These are phyloP conservation scores for Pisolithus albus DNA, from an alignment of 768 basidiomycete genomes.

Conservation along the genomic window DNA sequence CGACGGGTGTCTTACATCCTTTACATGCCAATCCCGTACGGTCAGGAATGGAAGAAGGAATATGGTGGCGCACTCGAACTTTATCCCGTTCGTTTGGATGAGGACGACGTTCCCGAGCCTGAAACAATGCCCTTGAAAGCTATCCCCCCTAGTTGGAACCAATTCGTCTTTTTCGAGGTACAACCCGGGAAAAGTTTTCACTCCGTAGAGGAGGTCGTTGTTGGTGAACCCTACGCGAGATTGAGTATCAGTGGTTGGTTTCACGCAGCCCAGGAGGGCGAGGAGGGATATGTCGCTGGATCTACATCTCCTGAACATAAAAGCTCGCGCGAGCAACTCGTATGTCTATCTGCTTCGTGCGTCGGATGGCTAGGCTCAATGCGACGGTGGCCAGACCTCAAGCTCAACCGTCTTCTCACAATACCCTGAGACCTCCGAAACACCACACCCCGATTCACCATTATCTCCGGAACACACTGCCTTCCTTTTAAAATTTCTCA, in stretches of 20 bases:
- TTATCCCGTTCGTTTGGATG: slow-evolving; percentile 63
- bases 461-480: slow-evolving; percentile 54
- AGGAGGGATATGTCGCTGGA: slow-evolving; percentile 73
- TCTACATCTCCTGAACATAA: slow-evolving; percentile 40
- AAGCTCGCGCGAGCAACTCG: slow-evolving; percentile 90
- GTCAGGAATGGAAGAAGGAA: slow-evolving; percentile 73
- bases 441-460: slow-evolving; percentile 43
- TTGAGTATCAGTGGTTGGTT: slow-evolving; percentile 97
- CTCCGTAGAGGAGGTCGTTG: slow-evolving; percentile 94
- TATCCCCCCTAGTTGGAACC: slow-evolving; percentile 82
- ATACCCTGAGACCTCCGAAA: slow-evolving; percentile 42
- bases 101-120: slow-evolving; percentile 61
- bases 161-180: slow-evolving; percentile 85
- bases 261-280: slow-evolving; percentile 85
- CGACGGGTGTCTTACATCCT: slow-evolving; percentile 94
- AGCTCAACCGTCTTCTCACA: slow-evolving; percentile 53
- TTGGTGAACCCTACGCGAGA: slow-evolving; percentile 64
- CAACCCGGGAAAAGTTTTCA: slow-evolving; percentile 95
- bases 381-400: slow-evolving; percentile 40
- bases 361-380: slow-evolving; percentile 4
- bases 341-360: slow-evolving; percentile 37
- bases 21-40: slow-evolving; percentile 81
- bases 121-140: slow-evolving; percentile 54
- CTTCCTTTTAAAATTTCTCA: slow-evolving; percentile 80
- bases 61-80: slow-evolving; percentile 95